These are phyloP conservation scores for Heliamphora pulchella DNA, from an alignment of 179 eudicot species.

Conservation along the genomic window DNA sequence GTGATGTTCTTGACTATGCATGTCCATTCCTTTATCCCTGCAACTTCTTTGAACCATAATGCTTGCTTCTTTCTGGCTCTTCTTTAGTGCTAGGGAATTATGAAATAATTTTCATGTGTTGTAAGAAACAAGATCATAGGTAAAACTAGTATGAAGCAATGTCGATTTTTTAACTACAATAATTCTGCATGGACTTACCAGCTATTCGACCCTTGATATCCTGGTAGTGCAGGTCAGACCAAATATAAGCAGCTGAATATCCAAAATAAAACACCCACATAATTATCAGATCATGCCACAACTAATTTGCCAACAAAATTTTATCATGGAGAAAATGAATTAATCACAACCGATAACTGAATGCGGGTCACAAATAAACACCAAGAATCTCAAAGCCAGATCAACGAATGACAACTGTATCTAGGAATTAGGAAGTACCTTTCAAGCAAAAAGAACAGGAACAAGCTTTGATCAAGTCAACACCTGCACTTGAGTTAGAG, in stretches of 20 bases:
- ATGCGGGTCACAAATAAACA: neutral
- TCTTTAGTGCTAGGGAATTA: conserved; percentile 34
- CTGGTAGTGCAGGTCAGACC: conserved; percentile 78
- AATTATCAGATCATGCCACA: conserved; percentile 17
- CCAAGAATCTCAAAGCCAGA: neutral
- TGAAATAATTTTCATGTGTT: conserved; percentile 1
- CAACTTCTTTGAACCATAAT: conserved; percentile 38
- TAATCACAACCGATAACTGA: neutral
- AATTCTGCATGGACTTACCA: conserved; percentile 26
- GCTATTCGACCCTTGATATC: conserved; percentile 69
- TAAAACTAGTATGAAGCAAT: neutral
- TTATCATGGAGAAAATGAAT: neutral
- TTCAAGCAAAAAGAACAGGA: conserved; percentile 72
- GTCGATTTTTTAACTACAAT: neutral
- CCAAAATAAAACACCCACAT: conserved; percentile 13
- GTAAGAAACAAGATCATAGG: neutral
- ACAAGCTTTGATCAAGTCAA: conserved; percentile 49
- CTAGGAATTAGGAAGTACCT: conserved; percentile 35
- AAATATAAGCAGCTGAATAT: conserved; percentile 57
- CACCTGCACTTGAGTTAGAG: conserved; percentile 25
- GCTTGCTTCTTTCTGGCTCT: conserved; percentile 65
- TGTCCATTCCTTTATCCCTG: conserved; percentile 25
- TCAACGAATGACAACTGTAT: neutral
- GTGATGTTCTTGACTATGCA: conserved; percentile 26
- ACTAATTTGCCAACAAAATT: neutral